phyloP scores from a whole-genome alignment of 441 rosid genomes.

The Gossypium schwendimanii region DNA sequence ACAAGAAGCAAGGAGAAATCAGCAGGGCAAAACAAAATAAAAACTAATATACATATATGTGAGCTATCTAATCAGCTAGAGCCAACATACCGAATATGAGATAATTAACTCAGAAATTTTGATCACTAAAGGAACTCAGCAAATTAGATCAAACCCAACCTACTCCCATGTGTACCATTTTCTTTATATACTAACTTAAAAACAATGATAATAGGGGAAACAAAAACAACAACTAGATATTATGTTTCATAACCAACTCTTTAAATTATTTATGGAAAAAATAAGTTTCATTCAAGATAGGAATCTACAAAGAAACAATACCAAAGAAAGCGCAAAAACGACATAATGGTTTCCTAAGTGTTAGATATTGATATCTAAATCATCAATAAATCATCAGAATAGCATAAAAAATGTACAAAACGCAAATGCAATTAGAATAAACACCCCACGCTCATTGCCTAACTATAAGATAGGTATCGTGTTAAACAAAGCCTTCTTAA shows the following conservation, averaged over 20 bases:
- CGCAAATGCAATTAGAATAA: not conserved
- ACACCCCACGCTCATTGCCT: not conserved
- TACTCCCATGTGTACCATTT: not conserved
- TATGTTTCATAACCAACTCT: not conserved
- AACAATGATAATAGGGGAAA: not conserved
- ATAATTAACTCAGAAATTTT: not conserved
- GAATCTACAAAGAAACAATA: not conserved
- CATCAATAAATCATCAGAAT: slow-evolving; percentile 1
- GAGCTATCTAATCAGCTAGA: not conserved
- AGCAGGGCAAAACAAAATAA: not conserved
- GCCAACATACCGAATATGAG: not conserved
- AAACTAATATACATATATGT: not conserved
- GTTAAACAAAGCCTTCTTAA: not conserved
- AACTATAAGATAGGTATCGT: not conserved
- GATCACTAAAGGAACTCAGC: not conserved
- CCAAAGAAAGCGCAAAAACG: not conserved
- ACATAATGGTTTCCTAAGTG: not conserved
- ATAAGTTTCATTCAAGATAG: not conserved
- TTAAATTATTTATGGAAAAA: not conserved
- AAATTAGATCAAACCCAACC: not conserved
- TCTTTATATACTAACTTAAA: not conserved
- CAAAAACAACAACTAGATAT: not conserved
- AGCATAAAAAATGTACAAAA: not conserved
- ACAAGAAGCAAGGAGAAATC: slow-evolving; percentile 3
- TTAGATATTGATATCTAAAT: not conserved